Conservation (phyloP, 2,329 filamentous ascomycete species). For the Calonectria pauciramosa region DNA sequence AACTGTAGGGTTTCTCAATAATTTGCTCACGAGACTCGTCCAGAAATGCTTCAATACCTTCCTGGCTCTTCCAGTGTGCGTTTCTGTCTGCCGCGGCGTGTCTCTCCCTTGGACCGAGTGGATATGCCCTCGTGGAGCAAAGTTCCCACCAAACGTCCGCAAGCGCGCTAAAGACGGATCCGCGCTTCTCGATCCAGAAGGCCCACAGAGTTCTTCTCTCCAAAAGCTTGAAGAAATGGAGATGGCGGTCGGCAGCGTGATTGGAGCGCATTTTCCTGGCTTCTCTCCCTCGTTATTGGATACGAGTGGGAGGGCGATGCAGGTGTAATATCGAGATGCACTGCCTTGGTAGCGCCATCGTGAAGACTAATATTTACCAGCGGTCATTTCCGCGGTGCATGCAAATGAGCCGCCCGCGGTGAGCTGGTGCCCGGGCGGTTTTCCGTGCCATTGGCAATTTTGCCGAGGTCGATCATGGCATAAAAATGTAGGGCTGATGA, state of each 20-base stretch:
- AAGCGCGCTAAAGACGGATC: conserved; percentile 44
- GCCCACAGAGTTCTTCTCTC: conserved; percentile 24
- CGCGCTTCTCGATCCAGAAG: conserved; percentile 33
- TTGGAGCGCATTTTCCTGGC: conserved; percentile 25
- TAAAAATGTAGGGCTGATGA: background rate
- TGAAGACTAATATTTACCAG: background rate
- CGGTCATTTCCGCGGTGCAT: background rate
- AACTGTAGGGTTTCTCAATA: no score
- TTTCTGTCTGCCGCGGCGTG: conserved; percentile 17
- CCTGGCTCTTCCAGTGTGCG: conserved; percentile 30
- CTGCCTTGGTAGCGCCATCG: background rate
- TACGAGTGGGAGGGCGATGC: background rate
- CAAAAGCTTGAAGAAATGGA: conserved; percentile 17
- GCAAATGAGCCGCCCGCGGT: background rate
- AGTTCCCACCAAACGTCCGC: conserved; percentile 21
- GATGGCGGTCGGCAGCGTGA: conserved; percentile 16
- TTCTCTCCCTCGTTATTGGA: background rate
- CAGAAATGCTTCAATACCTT: background rate
- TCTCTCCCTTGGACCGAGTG: conserved; percentile 46
- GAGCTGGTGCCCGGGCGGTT: background rate
- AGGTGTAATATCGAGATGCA: background rate
- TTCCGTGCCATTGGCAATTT: background rate
- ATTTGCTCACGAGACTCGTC: background rate
- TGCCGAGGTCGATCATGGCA: background rate
- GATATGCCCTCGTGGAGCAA: conserved; percentile 42